Percentiles rank a stretch among this genome's conserved stretches.
phyloP scores from a whole-genome alignment of 345 rosid species.

The Citrus australasica region DNA sequence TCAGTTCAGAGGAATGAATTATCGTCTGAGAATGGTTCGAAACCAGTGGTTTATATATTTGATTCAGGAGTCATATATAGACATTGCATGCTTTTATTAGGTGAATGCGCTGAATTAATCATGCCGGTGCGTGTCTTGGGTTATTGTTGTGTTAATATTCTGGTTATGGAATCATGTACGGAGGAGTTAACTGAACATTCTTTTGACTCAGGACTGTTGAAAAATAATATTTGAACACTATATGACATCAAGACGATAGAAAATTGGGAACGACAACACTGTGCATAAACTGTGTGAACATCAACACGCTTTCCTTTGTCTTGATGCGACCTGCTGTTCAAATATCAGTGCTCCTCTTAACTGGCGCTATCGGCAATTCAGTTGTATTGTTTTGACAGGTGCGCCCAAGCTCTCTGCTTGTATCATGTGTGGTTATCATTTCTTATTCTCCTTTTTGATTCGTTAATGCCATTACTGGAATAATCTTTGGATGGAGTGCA shows the following conservation, averaged over 20 bases:
- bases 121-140: not conserved
- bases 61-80: too few relatives aligned
- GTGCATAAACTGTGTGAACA: too few relatives aligned
- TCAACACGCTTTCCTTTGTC: too few relatives aligned
- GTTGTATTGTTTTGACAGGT: not conserved
- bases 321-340: too few relatives aligned
- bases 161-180: not conserved
- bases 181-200: not conserved
- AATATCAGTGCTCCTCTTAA: not conserved
- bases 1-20: not conserved
- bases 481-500: not conserved
- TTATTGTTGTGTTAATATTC: not conserved
- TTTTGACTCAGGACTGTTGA: not conserved
- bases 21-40: not conserved
- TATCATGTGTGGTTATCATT: not conserved
- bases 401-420: not conserved
- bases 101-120: not conserved
- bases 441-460: not conserved
- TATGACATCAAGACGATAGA: too few relatives aligned
- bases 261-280: too few relatives aligned
- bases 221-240: too few relatives aligned
- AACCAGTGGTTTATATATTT: not conserved
- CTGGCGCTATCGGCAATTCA: not conserved
- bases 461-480: not conserved
- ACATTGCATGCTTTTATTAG: too few relatives aligned